These are phyloP conservation scores for Tricholoma terreum DNA, from an alignment of 768 basidiomycete species.

Conservation along the genomic window DNA sequence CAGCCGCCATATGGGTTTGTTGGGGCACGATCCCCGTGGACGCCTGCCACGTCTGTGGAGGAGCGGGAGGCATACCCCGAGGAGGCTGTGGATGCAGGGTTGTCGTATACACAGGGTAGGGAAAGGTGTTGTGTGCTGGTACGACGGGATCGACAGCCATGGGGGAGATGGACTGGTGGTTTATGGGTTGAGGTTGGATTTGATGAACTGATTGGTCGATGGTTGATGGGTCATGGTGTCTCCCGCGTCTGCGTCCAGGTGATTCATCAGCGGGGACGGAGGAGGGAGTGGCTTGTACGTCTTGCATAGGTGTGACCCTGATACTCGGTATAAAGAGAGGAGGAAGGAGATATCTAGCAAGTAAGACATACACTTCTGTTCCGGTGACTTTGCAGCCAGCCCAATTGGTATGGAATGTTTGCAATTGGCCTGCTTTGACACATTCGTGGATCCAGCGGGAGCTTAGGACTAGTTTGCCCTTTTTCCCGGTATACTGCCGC, in stretches of 20 bases:
- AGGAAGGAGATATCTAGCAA: neutral
- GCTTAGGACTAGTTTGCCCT: constrained; percentile 73
- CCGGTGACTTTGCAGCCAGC: constrained; percentile 81
- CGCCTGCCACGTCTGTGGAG: constrained; percentile 65
- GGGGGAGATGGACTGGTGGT: constrained; percentile 19
- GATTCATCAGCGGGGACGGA: constrained; percentile 8
- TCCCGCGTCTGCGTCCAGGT: neutral
- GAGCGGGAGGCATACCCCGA: constrained; percentile 44
- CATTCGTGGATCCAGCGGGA: constrained; percentile 78
- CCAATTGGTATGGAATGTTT: constrained; percentile 75
- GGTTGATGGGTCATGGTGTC: neutral
- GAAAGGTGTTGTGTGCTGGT: constrained; percentile 31
- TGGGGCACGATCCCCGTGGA: constrained; percentile 60
- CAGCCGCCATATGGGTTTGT: constrained; percentile 55
- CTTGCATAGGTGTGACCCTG: constrained; percentile 17
- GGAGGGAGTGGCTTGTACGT: constrained; percentile 10
- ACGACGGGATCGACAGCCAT: constrained; percentile 30
- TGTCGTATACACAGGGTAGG: constrained; percentile 36
- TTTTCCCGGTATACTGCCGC: constrained; percentile 76
- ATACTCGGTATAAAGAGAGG: neutral
- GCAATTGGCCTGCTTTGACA: constrained; percentile 61
- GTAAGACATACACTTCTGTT: constrained; percentile 56
- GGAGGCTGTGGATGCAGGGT: constrained; percentile 35
- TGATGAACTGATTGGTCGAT: constrained; percentile 10
- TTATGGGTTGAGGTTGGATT: constrained; percentile 11